Conservation (phyloP, 2,329 filamentous ascomycete genomes). For the Neoarthrinium moseri region DNA sequence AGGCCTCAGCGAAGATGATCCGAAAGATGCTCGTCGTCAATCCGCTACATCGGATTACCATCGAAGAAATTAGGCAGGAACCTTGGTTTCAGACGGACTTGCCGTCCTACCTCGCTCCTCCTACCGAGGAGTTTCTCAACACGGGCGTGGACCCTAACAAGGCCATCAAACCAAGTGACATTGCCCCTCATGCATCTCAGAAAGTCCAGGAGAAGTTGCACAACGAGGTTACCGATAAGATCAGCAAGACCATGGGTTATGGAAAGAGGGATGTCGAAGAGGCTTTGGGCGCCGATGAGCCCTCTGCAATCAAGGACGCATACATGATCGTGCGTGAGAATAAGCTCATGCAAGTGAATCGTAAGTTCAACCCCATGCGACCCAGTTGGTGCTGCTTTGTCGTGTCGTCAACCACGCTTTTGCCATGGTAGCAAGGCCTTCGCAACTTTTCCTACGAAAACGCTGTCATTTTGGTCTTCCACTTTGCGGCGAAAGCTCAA, state of each 20-base stretch:
- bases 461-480: conserved; percentile 29
- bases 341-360: conserved; percentile 92
- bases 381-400: background rate
- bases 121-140: conserved; percentile 88
- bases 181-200: conserved; percentile 75
- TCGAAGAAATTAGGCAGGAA: conserved; percentile 89
- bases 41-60: conserved; percentile 89
- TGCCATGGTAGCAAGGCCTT: too few relatives aligned
- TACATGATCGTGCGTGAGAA: conserved; percentile 98
- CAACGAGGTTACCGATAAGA: conserved; percentile 88
- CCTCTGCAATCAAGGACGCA: conserved; percentile 97
- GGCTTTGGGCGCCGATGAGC: conserved; percentile 85
- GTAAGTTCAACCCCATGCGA: conserved; percentile 54
- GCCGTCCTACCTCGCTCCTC: conserved; percentile 80
- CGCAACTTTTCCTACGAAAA: too few relatives aligned
- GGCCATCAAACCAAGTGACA: conserved; percentile 78
- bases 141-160: conserved; percentile 93
- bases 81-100: conserved; percentile 91
- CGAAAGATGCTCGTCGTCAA: conserved; percentile 94
- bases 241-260: conserved; percentile 98
- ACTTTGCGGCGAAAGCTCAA: background rate
- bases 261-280: conserved; percentile 93
- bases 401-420: too few relatives aligned
- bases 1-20: conserved; percentile 78
- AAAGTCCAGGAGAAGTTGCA: conserved; percentile 88